These are phyloP conservation scores for Globisporangium cylindrosporum DNA, from an alignment of 352 stramenopile species.

Conservation along the genomic window DNA sequence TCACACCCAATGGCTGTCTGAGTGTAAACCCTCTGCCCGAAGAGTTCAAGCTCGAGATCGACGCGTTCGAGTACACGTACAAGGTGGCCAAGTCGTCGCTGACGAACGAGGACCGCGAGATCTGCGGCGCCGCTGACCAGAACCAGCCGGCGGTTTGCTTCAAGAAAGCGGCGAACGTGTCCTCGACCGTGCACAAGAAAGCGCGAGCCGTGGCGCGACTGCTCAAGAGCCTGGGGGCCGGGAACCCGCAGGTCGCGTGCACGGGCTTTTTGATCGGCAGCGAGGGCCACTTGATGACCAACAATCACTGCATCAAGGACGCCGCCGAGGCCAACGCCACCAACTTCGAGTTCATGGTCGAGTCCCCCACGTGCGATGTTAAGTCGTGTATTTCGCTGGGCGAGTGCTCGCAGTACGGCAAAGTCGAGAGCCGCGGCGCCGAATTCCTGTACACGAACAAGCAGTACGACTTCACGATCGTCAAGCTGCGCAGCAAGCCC, in stretches of 20 bases:
- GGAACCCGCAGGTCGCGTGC: conserved; percentile 25
- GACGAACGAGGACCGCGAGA: conserved; percentile 13
- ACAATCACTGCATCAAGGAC: conserved; percentile 44
- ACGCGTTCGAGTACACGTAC: conserved; percentile 30
- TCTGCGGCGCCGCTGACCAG: conserved; percentile 34
- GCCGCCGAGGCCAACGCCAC: conserved; percentile 24
- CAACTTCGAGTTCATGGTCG: conserved; percentile 37
- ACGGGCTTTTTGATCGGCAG: conserved; percentile 45
- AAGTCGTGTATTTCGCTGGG: conserved; percentile 23
- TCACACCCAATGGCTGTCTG: conserved; percentile 17
- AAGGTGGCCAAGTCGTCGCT: conserved; percentile 15
- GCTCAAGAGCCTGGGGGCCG: conserved; percentile 22
- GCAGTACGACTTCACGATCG: conserved; percentile 40
- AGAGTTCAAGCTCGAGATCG: conserved; percentile 28
- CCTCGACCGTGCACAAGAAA: conserved; percentile 22
- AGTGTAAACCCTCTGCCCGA: conserved; percentile 7
- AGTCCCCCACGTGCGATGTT: conserved; percentile 32
- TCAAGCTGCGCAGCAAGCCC: conserved; percentile 35
- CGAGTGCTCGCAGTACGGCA: conserved; percentile 32
- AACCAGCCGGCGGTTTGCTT: conserved; percentile 38
- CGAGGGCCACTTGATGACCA: conserved; percentile 47
- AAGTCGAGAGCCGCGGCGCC: conserved; percentile 19
- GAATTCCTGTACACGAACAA: conserved; percentile 26
- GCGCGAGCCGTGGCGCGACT: conserved; percentile 35
- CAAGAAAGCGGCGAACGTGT: conserved; percentile 19